Evolutionary conservation across 805 yeast genomes (phyloP), one percentile per base, ranked within the genome.

Genomic region (Suhomyces sp.): DNA sequence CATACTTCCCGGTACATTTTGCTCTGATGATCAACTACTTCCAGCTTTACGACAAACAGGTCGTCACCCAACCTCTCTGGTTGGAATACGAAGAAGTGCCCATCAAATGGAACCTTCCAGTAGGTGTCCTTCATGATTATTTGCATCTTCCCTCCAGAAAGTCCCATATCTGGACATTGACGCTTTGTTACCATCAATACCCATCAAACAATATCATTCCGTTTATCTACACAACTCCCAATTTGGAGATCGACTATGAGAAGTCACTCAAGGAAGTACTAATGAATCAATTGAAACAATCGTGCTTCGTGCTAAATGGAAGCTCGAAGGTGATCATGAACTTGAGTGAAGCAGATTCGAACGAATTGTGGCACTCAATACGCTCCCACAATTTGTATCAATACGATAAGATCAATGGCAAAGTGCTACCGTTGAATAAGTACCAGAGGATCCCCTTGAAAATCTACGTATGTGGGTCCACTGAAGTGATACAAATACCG

Each of bases 251-350:
- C 3, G 50, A 55, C 36, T 63, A 62, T 44, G 40, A 48, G 22
- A 42, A 48, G 16, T 51, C 68, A 9, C 44, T 77, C 39, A 68
- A 59, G 28, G 74, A 70, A 33, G 70, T 76, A 32, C 81, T 93
- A 81, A 63, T 80, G 41, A 88, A 91, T 53, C 88, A 79, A 40
- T 61, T 88, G 53, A 91, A 93, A 50, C 97, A 91, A 51, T 74
- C 88, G 4, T 79, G 88, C 49, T 87, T 72, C 50, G 76, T 88
- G 0, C 56, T 84, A 23, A 78, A 81, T 44, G 95, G 95, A 0
- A 74, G 77, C n/a, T 72, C 95, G 5, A 87, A 83, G 42, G 72
- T 79, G 2, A 76, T 91, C n/a, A 83, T 91, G 95, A 70, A 70
- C 17, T 61, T 91, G 36, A 76, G 93, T 5, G 79, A 77, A 41